Evolutionary conservation across 1,284 basidiomycete genomes (phyloP).

Genomic region (Rhodotorula sp.): DNA sequence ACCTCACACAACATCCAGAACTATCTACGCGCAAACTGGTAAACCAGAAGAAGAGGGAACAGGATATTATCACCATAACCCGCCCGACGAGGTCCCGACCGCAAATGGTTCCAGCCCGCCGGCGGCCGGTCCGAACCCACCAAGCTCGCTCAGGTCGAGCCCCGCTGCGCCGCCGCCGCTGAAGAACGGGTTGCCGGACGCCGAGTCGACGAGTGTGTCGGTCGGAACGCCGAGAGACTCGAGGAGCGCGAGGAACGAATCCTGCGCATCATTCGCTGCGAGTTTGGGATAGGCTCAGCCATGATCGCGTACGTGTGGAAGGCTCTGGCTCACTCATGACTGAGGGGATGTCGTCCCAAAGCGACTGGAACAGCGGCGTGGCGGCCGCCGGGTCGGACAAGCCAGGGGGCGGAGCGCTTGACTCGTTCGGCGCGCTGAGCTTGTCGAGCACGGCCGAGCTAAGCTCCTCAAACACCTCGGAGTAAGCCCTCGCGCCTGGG

Average conservation of each 20-base stretch:
- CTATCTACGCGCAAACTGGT: too few relatives aligned
- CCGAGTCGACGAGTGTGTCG: neutral
- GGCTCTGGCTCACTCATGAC: constrained; percentile 16
- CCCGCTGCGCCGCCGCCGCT: neutral
- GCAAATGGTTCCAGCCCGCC: constrained; percentile 21
- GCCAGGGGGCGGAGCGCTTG: neutral
- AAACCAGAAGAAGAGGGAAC: neutral
- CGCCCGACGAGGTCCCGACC: neutral
- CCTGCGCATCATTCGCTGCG: constrained; percentile 14
- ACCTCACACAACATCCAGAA: too few relatives aligned
- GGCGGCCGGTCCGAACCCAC: neutral
- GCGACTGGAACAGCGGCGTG: constrained; percentile 6
- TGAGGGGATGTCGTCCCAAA: constrained; percentile 22
- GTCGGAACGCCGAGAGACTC: constrained; percentile 26
- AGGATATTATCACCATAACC: constrained; percentile 2
- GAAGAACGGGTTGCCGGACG: neutral
- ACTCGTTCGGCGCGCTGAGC: neutral
- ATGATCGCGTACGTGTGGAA: neutral
- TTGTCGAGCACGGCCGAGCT: constrained; percentile 21
- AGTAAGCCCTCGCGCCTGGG: constrained; percentile 19
- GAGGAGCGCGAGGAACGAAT: constrained; percentile 22
- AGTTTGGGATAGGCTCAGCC: neutral
- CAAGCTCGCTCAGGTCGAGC: constrained; percentile 9
- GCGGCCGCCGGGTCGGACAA: neutral
- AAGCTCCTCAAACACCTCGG: constrained; percentile 37